A percentile compares a stretch with the other conserved stretches of the same genome.
phyloP scores from a whole-genome alignment of 148 eudicot species.

The Pharnaceum exiguum region DNA sequence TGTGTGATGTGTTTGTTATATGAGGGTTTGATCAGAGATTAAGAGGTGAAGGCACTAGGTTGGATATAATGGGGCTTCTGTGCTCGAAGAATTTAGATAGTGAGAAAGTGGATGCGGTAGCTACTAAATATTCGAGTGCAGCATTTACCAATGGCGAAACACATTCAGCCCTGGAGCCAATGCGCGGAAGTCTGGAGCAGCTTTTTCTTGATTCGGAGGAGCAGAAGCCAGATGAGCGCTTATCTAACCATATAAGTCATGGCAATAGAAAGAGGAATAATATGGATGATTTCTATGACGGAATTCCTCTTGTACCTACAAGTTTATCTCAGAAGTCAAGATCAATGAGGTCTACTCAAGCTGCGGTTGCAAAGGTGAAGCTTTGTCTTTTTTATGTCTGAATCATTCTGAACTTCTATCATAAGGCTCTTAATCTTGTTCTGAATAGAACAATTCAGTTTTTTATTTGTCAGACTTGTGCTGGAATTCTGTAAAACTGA shows the following conservation, averaged over 20 bases:
- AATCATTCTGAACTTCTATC: not conserved
- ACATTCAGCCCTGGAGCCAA: conserved; percentile 7
- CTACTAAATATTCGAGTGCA: conserved; percentile 5
- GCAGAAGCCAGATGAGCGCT: conserved; percentile 18
- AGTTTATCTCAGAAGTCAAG: conserved; percentile 50
- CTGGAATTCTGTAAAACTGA: too few species aligned
- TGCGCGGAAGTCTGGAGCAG: conserved; percentile 12
- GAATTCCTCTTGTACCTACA: conserved; percentile 66
- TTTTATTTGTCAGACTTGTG: too few species aligned
- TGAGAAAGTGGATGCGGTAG: conserved; percentile 20
- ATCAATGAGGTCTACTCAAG: conserved; percentile 57
- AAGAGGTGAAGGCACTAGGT: conserved; percentile 2
- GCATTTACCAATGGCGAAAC: conserved; percentile 2
- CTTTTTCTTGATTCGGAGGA: conserved; percentile 17
- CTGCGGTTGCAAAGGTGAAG: conserved; percentile 42
- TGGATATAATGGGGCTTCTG: conserved; percentile 23
- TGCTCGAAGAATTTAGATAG: conserved; percentile 22
- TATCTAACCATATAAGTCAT: conserved; percentile 6
- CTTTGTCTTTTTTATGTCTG: not conserved
- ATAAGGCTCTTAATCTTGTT: too few species aligned
- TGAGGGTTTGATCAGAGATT: not conserved
- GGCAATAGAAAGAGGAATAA: conserved; percentile 14
- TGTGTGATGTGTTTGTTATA: too few species aligned
- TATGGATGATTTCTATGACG: conserved; percentile 81
- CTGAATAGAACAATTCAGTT: too few species aligned